Evolutionary conservation across 495 filamentous ascomycete genomes (phyloP).

Genomic region (Hamigera avellanea): DNA sequence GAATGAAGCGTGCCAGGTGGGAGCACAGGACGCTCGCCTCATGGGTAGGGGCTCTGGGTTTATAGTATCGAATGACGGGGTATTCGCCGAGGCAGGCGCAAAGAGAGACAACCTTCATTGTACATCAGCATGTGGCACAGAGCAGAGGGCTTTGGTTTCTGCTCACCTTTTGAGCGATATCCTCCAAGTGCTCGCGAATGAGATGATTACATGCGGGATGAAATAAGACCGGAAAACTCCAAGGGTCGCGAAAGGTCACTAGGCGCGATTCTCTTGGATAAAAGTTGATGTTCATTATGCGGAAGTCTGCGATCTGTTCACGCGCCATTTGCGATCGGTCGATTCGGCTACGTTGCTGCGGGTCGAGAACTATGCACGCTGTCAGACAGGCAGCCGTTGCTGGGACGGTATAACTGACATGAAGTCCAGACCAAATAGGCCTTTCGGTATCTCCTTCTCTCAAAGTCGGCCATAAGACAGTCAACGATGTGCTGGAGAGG

Average conservation of each 20-base stretch:
- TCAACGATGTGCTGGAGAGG: conserved; percentile 79
- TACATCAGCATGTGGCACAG: too few relatives aligned
- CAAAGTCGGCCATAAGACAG: conserved; percentile 85
- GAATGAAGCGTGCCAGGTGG: conserved; percentile 84
- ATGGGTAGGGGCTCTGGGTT: conserved; percentile 59
- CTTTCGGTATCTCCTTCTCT: conserved; percentile 63
- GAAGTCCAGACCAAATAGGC: conserved; percentile 78
- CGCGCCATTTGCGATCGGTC: conserved; percentile 50
- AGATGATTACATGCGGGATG: conserved; percentile 82
- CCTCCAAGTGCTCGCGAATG: conserved; percentile 66
- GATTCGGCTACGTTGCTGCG: conserved; percentile 40
- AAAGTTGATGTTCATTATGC: conserved; percentile 72
- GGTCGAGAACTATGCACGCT: conserved; percentile 35
- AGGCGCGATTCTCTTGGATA: conserved; percentile 86
- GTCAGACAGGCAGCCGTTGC: conserved; percentile 1
- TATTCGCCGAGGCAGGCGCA: conserved; percentile 81
- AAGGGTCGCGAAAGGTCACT: conserved; percentile 84
- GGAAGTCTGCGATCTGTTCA: conserved; percentile 59
- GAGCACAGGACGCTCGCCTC: conserved; percentile 80
- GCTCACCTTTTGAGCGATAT: conserved; percentile 80
- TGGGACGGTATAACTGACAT: conserved; percentile 32
- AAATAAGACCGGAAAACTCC: conserved; percentile 86
- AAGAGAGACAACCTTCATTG: conserved; percentile 59
- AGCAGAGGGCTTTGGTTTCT: conserved; percentile 2
- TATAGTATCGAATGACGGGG: conserved; percentile 83